Evolutionary conservation across 2,329 filamentous ascomycete genomes (phyloP).

Genomic region (Fusarium sp.): DNA sequence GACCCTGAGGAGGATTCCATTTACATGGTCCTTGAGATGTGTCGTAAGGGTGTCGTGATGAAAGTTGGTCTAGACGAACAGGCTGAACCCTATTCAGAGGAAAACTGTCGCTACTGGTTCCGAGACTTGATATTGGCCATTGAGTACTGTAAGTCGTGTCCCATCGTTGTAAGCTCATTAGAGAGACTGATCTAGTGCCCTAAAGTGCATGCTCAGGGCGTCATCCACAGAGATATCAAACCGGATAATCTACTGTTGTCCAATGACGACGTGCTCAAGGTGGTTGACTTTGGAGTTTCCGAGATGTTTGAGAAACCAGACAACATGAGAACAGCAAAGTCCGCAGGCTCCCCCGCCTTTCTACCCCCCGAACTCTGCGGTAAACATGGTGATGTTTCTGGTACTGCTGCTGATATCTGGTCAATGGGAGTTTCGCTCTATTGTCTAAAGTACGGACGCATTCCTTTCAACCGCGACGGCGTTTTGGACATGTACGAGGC

Average conservation of each 20-base stretch:
- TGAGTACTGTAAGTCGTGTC: slow-evolving; percentile 77
- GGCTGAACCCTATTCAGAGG: slow-evolving; percentile 83
- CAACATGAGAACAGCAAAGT: slow-evolving; percentile 92
- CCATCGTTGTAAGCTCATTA: no score
- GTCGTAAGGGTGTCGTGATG: slow-evolving; percentile 97
- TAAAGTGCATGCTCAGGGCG: slow-evolving; percentile 88
- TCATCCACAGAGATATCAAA: slow-evolving; percentile 97
- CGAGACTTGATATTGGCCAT: slow-evolving; percentile 94
- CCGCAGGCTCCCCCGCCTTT: slow-evolving; percentile 94
- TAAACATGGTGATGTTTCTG: slow-evolving; percentile 87
- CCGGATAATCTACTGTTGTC: slow-evolving; percentile 95
- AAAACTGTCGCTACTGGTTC: slow-evolving; percentile 90
- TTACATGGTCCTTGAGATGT: slow-evolving; percentile 99
- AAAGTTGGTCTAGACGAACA: slow-evolving; percentile 88
- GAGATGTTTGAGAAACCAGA: slow-evolving; percentile 93
- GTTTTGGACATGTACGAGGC: slow-evolving; percentile 90
- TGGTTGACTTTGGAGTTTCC: slow-evolving; percentile 98
- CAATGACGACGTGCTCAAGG: slow-evolving; percentile 91
- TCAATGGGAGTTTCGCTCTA: slow-evolving; percentile 97
- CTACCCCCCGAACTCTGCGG: slow-evolving; percentile 92
- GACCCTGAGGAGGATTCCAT: slow-evolving; percentile 95
- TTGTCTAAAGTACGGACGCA: slow-evolving; percentile 86
- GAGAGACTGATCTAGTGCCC: background rate
- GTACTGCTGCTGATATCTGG: slow-evolving; percentile 94
- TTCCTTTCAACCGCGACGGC: slow-evolving; percentile 84